Evolutionary conservation across 306 rosid species (phyloP).

Genomic region (Gillenia trifoliata): DNA sequence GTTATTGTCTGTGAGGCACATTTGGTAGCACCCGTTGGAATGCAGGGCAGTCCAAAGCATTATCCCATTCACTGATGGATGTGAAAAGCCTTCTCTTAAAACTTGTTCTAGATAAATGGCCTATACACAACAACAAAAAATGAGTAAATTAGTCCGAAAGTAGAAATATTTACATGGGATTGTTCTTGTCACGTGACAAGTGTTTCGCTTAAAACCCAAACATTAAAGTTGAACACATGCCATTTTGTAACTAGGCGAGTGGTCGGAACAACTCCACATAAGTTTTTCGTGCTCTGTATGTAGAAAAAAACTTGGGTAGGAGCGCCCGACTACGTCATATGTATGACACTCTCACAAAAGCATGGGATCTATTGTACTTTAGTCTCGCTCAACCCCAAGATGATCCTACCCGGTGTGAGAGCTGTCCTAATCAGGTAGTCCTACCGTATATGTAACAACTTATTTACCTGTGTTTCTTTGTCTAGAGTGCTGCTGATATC

Average conservation of each 20-base stretch:
- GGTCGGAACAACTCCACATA: neutral
- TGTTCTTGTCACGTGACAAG: neutral
- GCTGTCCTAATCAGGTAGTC: neutral
- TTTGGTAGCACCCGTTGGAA: slow-evolving; percentile 78
- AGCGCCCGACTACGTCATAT: neutral
- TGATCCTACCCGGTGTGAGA: neutral
- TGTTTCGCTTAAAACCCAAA: neutral
- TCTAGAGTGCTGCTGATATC: slow-evolving; percentile 66
- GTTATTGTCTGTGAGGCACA: slow-evolving; percentile 75
- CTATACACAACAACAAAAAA: slow-evolving; percentile 19
- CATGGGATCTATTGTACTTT: no score
- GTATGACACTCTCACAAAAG: no score
- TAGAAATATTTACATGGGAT: neutral
- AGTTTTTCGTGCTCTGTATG: no score
- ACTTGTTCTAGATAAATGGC: slow-evolving; percentile 69
- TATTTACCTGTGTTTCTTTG: slow-evolving; percentile 54
- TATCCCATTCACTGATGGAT: slow-evolving; percentile 77
- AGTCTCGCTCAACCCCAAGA: no score
- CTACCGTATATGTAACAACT: neutral
- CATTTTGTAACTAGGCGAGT: neutral
- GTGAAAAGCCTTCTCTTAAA: slow-evolving; percentile 81
- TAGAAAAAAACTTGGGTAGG: neutral
- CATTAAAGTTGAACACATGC: neutral
- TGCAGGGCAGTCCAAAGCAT: slow-evolving; percentile 86
- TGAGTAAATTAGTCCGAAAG: neutral